Base-by-base conservation (phyloP, 2,329 filamentous ascomycete species). In the Fusarium sp. region DNA sequence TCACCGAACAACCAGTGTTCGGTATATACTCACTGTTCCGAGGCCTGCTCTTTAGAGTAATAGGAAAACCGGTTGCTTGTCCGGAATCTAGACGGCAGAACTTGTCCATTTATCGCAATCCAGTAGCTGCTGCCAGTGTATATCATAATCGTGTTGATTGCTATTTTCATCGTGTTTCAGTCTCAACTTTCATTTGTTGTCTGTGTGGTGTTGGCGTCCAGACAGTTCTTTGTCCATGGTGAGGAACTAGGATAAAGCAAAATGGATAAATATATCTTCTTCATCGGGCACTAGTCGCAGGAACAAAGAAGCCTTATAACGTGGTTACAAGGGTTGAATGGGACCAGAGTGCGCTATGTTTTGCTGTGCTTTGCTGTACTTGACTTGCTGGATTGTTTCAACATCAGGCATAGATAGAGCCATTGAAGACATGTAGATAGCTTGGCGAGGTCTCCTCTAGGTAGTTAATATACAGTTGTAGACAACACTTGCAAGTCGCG, bases 81-180 rank as follows among this genome's bases (percentile, higher is more conserved):
- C 50, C 40, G 8, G 6, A 14, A 37, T 33, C 22, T 6, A 13
- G 25, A n/a, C 20, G 37, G 40, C 25, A n/a, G 44, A 61, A 20
- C 13, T 37, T 10, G 17, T 9, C 35, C n/a, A 37, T 37, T 37
- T 37, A 37, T 37, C 17, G 9, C 35, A 37, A 37, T 37, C 17
- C 17, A 37, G 17, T 7, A 19, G 9, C 17, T 37, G 35, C 8
- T 37, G 17, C 17, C 17, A 10, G 35, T 10, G 8, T 37, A 37
- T 37, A n/a, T 6, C 17, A 37, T 45, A 6, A 48, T 46, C 48
- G 30, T 41, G 37, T n/a, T 15, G 15, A n/a, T 11, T 63, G 13
- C 57, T 67, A 54, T 67, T 63, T 51, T 52, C 15, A 62, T 67
- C 37, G 10, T 50, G 63, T 63, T 67, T 54, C 64, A 63, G 49